Evolutionary conservation across 2,329 filamentous ascomycete genomes (phyloP).

Genomic region (Xylariaceae sp.): DNA sequence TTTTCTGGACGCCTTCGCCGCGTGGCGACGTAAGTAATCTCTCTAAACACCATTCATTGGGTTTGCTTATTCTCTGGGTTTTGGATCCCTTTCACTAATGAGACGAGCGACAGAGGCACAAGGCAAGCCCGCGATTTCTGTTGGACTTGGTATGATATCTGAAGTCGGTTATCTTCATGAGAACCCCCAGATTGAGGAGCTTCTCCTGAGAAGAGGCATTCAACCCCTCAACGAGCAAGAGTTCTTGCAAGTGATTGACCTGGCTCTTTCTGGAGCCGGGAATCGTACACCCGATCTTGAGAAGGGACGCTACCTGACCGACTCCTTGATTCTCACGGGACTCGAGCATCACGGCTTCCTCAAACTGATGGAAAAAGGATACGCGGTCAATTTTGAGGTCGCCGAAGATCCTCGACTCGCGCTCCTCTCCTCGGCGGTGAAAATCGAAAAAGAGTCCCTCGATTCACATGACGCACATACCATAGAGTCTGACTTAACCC

Average conservation of each 20-base stretch:
- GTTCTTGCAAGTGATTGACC: conserved; percentile 20
- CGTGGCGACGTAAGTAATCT: conserved; percentile 21
- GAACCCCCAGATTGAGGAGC: conserved; percentile 16
- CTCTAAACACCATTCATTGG: too few species aligned
- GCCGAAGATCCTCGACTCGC: conserved; percentile 15
- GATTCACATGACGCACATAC: background rate
- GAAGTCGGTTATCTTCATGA: conserved; percentile 30
- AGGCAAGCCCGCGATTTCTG: conserved; percentile 18
- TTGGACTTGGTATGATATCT: conserved; percentile 28
- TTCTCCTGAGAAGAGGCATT: conserved; percentile 14
- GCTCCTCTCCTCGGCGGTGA: conserved; percentile 11
- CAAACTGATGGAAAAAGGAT: conserved; percentile 16
- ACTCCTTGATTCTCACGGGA: conserved; percentile 20
- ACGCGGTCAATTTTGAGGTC: conserved; percentile 4
- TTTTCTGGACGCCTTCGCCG: conserved; percentile 29
- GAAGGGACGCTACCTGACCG: conserved; percentile 3
- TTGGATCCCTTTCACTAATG: too few species aligned
- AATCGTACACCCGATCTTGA: background rate
- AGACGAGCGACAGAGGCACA: too few species aligned
- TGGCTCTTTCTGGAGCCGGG: conserved; percentile 14
- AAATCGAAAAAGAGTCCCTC: background rate
- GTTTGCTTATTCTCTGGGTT: too few species aligned
- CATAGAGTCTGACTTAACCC: background rate
- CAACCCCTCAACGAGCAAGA: conserved; percentile 17
- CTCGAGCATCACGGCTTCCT: conserved; percentile 18